phyloP scores from a whole-genome alignment of 2,329 filamentous ascomycete genomes.

The Diaporthe longicolla region DNA sequence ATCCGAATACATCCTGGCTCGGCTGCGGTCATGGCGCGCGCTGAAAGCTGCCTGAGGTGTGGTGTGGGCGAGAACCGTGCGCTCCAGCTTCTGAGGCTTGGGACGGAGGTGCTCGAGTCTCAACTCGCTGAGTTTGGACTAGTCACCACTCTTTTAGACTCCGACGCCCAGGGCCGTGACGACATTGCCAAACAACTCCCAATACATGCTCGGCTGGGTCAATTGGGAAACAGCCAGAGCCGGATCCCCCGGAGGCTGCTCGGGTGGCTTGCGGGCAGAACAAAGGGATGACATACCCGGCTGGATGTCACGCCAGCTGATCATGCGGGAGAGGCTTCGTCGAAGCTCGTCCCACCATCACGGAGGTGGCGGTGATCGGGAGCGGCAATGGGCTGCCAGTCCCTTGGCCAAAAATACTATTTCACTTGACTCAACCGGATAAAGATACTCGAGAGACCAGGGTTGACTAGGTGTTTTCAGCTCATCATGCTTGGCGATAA shows the following conservation, averaged over 20 bases:
- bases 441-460: neutral
- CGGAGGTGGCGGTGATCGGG: conserved; percentile 28
- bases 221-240: neutral
- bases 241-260: conserved; percentile 2
- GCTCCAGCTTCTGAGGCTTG: conserved; percentile 21
- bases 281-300: conserved; percentile 6
- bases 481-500: conserved; percentile 22
- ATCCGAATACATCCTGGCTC: conserved; percentile 26
- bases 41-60: conserved; percentile 6
- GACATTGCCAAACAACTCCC: conserved; percentile 15
- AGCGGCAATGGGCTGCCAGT: neutral
- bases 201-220: neutral
- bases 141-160: conserved; percentile 27
- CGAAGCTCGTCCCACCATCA: conserved; percentile 19
- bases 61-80: conserved; percentile 28
- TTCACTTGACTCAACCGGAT: conserved; percentile 11
- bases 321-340: neutral
- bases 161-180: conserved; percentile 19
- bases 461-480: neutral
- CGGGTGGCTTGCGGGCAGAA: conserved; percentile 7
- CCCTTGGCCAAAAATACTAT: neutral
- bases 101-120: conserved; percentile 20
- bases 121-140: conserved; percentile 31
- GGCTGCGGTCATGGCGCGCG: conserved; percentile 21
- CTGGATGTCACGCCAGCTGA: neutral